phyloP scores from a whole-genome alignment of 225 moss, liverwort and hornwort genomes.

The Bryum argenteum region DNA sequence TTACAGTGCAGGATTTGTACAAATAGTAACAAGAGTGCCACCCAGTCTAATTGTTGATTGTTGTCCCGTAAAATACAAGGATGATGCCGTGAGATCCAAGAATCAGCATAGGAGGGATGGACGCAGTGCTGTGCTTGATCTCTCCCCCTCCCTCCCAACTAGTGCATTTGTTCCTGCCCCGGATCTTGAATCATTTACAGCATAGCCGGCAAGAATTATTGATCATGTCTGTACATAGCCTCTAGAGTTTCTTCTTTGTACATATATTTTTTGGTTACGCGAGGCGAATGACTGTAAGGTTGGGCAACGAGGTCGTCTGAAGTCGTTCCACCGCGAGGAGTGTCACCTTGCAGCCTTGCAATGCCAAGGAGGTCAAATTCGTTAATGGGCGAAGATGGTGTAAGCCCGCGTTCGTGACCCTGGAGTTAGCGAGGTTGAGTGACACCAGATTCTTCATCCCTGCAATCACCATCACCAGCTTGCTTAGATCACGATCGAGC shows the following conservation, averaged over 20 bases:
- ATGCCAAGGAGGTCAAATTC: conserved; percentile 77
- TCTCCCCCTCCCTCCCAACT: conserved; percentile 33
- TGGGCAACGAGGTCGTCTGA: conserved; percentile 66
- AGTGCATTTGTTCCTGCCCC: conserved; percentile 5
- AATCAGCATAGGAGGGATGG: conserved; percentile 34
- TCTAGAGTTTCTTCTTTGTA: conserved; percentile 17
- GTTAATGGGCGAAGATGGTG: conserved; percentile 73
- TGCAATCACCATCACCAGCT: conserved; percentile 29
- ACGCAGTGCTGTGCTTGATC: conserved; percentile 36
- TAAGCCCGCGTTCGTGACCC: conserved; percentile 85
- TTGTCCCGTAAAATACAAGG: conserved; percentile 27
- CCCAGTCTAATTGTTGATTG: neutral
- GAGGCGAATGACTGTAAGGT: conserved; percentile 79
- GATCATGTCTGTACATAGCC: conserved; percentile 22
- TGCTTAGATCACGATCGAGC: too few relatives aligned
- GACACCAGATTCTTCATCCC: conserved; percentile 85
- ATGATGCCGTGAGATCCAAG: neutral
- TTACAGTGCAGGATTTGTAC: conserved; percentile 24
- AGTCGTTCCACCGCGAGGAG: conserved; percentile 71
- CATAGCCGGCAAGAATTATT: conserved; percentile 30
- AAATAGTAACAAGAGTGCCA: conserved; percentile 21
- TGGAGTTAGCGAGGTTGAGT: conserved; percentile 79
- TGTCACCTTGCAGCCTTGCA: conserved; percentile 85
- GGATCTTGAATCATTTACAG: conserved; percentile 9
- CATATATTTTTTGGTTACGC: conserved; percentile 28